These are phyloP conservation scores for Eutrema yunnanense DNA, from an alignment of 345 rosid genomes.

Conservation along the genomic window DNA sequence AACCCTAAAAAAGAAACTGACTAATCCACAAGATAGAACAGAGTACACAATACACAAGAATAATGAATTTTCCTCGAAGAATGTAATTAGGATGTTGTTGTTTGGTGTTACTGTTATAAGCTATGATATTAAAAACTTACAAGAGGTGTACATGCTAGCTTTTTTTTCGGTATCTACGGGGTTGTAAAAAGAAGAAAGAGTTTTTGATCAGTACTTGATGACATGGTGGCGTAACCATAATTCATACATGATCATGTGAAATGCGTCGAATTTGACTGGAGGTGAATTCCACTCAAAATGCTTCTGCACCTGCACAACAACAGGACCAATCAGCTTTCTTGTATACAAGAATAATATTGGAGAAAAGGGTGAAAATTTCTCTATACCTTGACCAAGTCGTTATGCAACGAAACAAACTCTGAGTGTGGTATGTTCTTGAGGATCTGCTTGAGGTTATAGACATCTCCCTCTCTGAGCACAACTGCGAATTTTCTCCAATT, in stretches of 20 bases:
- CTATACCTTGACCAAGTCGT: constrained; percentile 69
- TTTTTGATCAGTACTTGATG: constrained; percentile 53
- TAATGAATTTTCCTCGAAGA: constrained; percentile 17
- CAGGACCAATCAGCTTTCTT: constrained; percentile 18
- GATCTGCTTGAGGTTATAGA: constrained; percentile 66
- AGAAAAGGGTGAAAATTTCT: neutral
- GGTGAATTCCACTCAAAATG: constrained; percentile 97
- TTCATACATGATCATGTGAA: constrained; percentile 95
- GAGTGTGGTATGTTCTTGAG: constrained; percentile 68
- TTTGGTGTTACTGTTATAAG: constrained; percentile 20
- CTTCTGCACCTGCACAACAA: constrained; percentile 63
- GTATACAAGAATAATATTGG: neutral
- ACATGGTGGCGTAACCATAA: constrained; percentile 92
- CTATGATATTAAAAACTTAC: constrained; percentile 23
- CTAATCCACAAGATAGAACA: neutral
- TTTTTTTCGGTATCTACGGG: constrained; percentile 11
- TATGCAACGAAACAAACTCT: constrained; percentile 60
- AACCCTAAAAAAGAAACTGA: neutral
- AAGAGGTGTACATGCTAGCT: constrained; percentile 25
- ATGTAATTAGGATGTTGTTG: neutral
- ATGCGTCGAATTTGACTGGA: constrained; percentile 66
- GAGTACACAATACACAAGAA: constrained; percentile 3
- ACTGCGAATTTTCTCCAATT: constrained; percentile 76
- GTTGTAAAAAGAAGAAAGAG: neutral
- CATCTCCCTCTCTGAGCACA: constrained; percentile 64